Percentiles rank a stretch among this genome's conserved stretches.
phyloP scores from a whole-genome alignment of 371 early-diverging fungal genomes.

The Mucor velutinosus region DNA sequence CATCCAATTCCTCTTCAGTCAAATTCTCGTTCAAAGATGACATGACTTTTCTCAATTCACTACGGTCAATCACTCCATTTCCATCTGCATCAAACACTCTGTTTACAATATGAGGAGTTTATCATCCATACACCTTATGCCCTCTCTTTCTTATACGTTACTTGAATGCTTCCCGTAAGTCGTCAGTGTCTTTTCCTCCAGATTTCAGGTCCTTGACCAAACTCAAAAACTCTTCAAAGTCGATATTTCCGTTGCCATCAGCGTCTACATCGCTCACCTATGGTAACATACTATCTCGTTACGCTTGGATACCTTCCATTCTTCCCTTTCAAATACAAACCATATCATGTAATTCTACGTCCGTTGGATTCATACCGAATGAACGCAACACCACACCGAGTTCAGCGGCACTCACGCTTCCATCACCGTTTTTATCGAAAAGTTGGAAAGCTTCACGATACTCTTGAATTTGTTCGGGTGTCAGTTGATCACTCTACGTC shows the following conservation, averaged over 20 bases:
- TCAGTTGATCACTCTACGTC: constrained; percentile 44
- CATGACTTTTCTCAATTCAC: constrained; percentile 72
- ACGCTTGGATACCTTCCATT: background rate
- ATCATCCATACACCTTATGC: constrained; percentile 23
- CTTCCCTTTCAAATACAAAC: constrained; percentile 12
- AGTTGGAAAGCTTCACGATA: constrained; percentile 51
- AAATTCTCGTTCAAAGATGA: constrained; percentile 59
- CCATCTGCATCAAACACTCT: constrained; percentile 74
- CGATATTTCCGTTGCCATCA: constrained; percentile 91
- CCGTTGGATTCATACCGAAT: constrained; percentile 72
- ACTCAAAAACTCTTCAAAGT: constrained; percentile 89
- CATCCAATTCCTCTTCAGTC: constrained; percentile 61
- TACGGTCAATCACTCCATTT: constrained; percentile 90
- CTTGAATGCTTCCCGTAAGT: constrained; percentile 50
- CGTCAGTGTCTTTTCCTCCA: constrained; percentile 38
- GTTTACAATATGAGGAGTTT: background rate
- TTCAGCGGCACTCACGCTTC: constrained; percentile 42
- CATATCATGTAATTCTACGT: constrained; percentile 79
- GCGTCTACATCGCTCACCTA: constrained; percentile 91
- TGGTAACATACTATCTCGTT: constrained; percentile 51
- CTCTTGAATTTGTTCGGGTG: constrained; percentile 51
- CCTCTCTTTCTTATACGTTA: constrained; percentile 35
- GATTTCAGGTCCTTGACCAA: constrained; percentile 73
- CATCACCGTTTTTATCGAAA: constrained; percentile 52
- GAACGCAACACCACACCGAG: constrained; percentile 44